Conservation (phyloP, 495 filamentous ascomycete genomes). For the Bacidia rubella region DNA sequence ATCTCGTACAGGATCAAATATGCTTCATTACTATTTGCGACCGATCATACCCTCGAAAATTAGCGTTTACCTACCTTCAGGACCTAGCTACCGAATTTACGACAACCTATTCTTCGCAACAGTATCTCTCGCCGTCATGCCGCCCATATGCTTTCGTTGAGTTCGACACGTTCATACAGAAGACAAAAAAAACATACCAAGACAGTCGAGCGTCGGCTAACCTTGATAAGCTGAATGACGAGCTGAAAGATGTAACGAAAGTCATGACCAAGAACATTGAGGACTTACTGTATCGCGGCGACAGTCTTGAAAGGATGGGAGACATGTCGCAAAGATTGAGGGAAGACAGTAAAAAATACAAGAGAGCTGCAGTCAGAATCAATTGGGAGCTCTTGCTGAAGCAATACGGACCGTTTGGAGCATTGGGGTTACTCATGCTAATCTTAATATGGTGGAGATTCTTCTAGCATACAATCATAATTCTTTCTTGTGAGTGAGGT, state of each 20-base stretch:
- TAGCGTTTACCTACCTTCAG: constrained; percentile 95
- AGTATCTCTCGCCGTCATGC: constrained; percentile 59
- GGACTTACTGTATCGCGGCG: constrained; percentile 87
- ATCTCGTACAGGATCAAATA: constrained; percentile 67
- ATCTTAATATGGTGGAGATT: constrained; percentile 87
- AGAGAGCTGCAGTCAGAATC: constrained; percentile 81
- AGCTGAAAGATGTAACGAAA: constrained; percentile 92
- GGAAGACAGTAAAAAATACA: constrained; percentile 91
- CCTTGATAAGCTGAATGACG: constrained; percentile 81
- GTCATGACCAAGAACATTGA: constrained; percentile 99
- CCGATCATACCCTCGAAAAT: constrained; percentile 87
- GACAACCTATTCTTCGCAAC: constrained; percentile 59
- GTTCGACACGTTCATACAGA: constrained; percentile 92
- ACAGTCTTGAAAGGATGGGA: constrained; percentile 93
- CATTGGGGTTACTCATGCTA: constrained; percentile 62
- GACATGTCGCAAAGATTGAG: constrained; percentile 74
- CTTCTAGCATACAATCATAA: constrained; percentile 37
- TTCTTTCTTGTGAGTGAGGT: too few relatives aligned
- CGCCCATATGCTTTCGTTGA: constrained; percentile 94
- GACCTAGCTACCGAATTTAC: constrained; percentile 86
- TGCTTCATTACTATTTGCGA: constrained; percentile 91
- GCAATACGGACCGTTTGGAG: constrained; percentile 89
- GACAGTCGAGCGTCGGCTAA: constrained; percentile 79
- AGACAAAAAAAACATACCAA: constrained; percentile 88
- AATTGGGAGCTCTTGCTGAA: constrained; percentile 97